Evolutionary conservation across 2,329 filamentous ascomycete genomes (phyloP), one percentile per base, ranked within the genome.

Genomic region (Penicillium sp.): DNA sequence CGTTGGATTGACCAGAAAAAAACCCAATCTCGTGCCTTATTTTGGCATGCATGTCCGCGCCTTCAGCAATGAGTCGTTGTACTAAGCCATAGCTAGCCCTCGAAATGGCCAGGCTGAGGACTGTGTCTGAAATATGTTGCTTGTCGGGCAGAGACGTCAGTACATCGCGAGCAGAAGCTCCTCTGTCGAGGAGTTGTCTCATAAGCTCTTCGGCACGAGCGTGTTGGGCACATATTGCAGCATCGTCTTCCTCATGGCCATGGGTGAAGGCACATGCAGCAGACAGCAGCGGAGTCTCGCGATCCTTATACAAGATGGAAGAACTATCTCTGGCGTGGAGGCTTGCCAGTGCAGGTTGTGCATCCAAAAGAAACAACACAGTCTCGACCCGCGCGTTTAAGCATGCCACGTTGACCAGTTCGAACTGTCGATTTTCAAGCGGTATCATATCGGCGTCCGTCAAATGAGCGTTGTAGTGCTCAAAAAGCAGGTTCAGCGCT

Each of bases 171-270:
- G 55, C 55, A 23, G 33, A 57, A 43, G 43, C 43, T 26, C 48
- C 55, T 48, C 54, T 52, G 30, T 56, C 33, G 21, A 56, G 54
- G 9, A 56, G 40, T 28, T 26, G 42, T 47, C 38, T 52, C 54
- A 56, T 52, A 40, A 52, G 54, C 5, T 52, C 40, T 47, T 56
- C 55, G 20, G 48, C 28, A 47, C 48, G 48, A 35, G 48, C 23
- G 21, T 40, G 16, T 47, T 30, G 38, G 47, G 42, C 20, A 38
- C 42, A 30, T 5, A 56, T 40, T 52, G 38, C 42, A 56, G 38
- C 11, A 16, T 56, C 54, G 18, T 56, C 47, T 28, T 40, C 40
- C 18, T 47, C 47, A 23, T 24, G 18, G 20, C 38, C 30, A 47
- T 47, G n/a, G 48, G 40, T 28, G 21, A 57, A 53, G n/a, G 55